These are phyloP conservation scores for Ophiostoma fasciatum DNA, from an alignment of 2,329 filamentous ascomycete species.

Conservation along the genomic window DNA sequence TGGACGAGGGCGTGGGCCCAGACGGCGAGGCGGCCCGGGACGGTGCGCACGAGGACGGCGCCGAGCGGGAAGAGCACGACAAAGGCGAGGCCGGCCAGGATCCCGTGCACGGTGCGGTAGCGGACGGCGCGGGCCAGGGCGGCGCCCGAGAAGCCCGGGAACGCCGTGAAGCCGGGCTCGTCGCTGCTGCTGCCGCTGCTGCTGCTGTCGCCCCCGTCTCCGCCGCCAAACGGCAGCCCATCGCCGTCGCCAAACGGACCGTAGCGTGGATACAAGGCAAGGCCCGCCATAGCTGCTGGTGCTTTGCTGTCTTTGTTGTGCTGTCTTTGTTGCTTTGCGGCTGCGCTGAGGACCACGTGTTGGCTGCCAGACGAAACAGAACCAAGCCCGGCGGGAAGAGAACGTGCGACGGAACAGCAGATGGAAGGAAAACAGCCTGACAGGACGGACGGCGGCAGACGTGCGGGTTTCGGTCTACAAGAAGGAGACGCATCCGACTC, in stretches of 20 bases:
- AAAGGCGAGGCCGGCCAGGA: constrained; percentile 25
- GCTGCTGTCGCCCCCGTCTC: background rate
- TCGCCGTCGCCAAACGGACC: background rate
- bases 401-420: too few relatives aligned
- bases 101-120: constrained; percentile 25
- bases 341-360: too few relatives aligned
- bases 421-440: too few relatives aligned
- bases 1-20: constrained; percentile 26
- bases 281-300: too few relatives aligned
- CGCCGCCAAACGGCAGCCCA: too few relatives aligned
- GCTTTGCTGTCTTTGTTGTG: too few relatives aligned
- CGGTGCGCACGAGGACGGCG: constrained; percentile 25
- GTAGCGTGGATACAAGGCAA: background rate
- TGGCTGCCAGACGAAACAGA: too few relatives aligned
- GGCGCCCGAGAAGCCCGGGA: constrained; percentile 15
- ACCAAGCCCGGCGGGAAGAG: too few relatives aligned
- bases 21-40: constrained; percentile 22
- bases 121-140: constrained; percentile 16
- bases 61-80: constrained; percentile 29
- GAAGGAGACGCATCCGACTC: too few relatives aligned
- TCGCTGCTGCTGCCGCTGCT: background rate
- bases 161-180: constrained; percentile 7
- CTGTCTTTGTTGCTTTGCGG: background rate
- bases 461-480: too few relatives aligned
- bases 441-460: too few relatives aligned